Percentiles rank a stretch among this genome's conserved stretches.
phyloP scores from a whole-genome alignment of 2,329 filamentous ascomycete species.

The Ambrosiella beaveri region DNA sequence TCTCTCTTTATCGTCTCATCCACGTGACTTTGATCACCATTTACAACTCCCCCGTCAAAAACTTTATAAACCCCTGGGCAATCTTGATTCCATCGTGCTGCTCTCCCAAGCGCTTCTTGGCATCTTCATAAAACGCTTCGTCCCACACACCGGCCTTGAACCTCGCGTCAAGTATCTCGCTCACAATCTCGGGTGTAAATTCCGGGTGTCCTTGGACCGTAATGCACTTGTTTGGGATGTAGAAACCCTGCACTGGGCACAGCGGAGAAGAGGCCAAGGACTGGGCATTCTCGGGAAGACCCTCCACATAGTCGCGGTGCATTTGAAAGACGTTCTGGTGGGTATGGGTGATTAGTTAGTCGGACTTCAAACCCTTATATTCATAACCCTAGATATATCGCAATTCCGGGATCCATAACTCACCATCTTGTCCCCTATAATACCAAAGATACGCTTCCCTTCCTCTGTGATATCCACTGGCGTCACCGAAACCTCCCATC shows the following conservation, averaged over 20 bases:
- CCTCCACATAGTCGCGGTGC: conserved; percentile 62
- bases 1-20: not conserved
- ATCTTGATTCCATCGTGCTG: conserved; percentile 68
- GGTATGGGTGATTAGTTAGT: not conserved
- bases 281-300: conserved; percentile 43
- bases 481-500: conserved; percentile 71
- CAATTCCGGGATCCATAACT: conserved; percentile 13
- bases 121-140: conserved; percentile 45
- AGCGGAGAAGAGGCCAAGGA: conserved; percentile 45
- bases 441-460: conserved; percentile 50
- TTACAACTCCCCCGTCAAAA: conserved; percentile 40
- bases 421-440: conserved; percentile 39
- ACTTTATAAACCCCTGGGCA: conserved; percentile 56
- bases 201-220: conserved; percentile 80
- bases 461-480: conserved; percentile 48
- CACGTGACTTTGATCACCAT: not conserved
- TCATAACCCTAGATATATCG: not conserved
- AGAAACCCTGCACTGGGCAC: conserved; percentile 69
- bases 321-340: conserved; percentile 59
- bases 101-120: conserved; percentile 44
- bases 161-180: conserved; percentile 47
- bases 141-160: conserved; percentile 55
- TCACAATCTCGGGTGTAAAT: conserved; percentile 55
- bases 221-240: conserved; percentile 46
- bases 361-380: too few species aligned